A percentile compares a stretch with the other conserved stretches of the same genome.
Conservation (phyloP, 202 grass and related monocot genomes). For the Bolboschoenoplectus hybrid region DNA sequence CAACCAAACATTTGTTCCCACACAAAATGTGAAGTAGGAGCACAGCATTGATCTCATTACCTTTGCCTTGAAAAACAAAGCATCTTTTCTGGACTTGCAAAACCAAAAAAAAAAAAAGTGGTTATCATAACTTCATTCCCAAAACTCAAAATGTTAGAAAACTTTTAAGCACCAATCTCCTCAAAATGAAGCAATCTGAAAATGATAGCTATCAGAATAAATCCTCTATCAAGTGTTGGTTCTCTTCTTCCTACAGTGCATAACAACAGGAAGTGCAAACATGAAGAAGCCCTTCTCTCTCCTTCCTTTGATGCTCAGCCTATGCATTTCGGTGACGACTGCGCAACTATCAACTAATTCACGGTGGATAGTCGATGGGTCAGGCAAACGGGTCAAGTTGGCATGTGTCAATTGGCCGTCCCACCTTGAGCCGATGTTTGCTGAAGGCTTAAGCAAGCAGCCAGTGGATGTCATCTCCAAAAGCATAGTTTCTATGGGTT, state of each 20-base stretch:
- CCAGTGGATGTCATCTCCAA: slow-evolving; percentile 56
- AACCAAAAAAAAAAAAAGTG: slow-evolving; percentile 45
- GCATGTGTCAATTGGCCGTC: slow-evolving; percentile 94
- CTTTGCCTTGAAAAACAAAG: slow-evolving; percentile 53
- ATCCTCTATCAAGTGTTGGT: slow-evolving; percentile 5
- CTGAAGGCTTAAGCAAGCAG: slow-evolving; percentile 73
- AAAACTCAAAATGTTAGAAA: slow-evolving; percentile 36
- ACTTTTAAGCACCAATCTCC: slow-evolving; percentile 32
- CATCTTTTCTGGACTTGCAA: slow-evolving; percentile 45
- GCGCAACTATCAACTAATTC: slow-evolving; percentile 59
- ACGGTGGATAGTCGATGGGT: slow-evolving; percentile 75
- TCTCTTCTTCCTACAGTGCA: neutral
- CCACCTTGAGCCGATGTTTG: slow-evolving; percentile 81
- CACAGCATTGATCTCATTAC: slow-evolving; percentile 57
- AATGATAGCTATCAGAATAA: slow-evolving; percentile 35
- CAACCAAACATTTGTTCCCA: slow-evolving; percentile 43
- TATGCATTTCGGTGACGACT: slow-evolving; percentile 15
- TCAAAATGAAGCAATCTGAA: slow-evolving; percentile 41
- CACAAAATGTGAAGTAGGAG: slow-evolving; percentile 57
- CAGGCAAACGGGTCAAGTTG: slow-evolving; percentile 71
- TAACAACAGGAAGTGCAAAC: neutral
- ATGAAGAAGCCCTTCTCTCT: slow-evolving; percentile 33
- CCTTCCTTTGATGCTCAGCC: slow-evolving; percentile 27
- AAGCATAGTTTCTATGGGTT: slow-evolving; percentile 61
- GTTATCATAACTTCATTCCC: slow-evolving; percentile 12